A percentile compares a stretch with the other conserved stretches of the same genome.
Evolutionary conservation across 495 filamentous ascomycete species (phyloP).

Genomic region (Tricharina praecox): DNA sequence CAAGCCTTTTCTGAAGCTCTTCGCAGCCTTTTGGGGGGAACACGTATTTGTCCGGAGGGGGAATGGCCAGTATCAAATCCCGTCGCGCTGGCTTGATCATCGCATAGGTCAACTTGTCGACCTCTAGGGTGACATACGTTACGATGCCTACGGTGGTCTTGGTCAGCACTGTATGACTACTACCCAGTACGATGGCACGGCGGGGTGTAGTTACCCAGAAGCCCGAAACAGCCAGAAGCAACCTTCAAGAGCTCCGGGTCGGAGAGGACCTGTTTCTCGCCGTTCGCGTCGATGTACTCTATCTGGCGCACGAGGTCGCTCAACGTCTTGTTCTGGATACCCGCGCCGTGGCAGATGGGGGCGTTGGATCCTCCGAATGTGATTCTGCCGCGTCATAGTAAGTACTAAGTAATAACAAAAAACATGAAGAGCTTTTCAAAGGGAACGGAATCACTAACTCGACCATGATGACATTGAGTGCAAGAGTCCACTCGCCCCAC

Average conservation of each 20-base stretch:
- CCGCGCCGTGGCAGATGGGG: constrained; percentile 38
- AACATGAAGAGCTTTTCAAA: no score
- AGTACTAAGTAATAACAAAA: no score
- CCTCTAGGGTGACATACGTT: constrained; percentile 37
- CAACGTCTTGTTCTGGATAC: constrained; percentile 31
- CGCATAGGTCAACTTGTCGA: constrained; percentile 37
- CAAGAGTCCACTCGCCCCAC: constrained; percentile 31
- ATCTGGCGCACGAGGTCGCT: constrained; percentile 34
- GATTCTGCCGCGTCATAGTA: no score
- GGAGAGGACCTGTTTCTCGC: constrained; percentile 31
- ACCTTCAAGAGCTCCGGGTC: constrained; percentile 31
- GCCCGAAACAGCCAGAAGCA: constrained; percentile 36
- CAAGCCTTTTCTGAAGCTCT: constrained; percentile 3
- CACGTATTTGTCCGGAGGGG: constrained; percentile 28
- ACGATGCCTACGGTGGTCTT: constrained; percentile 27
- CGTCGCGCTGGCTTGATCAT: constrained; percentile 32
- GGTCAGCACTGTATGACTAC: no score
- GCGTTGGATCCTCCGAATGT: constrained; percentile 37
- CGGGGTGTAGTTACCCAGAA: constrained; percentile 28
- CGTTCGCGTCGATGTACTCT: constrained; percentile 38
- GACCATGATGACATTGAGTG: constrained; percentile 36
- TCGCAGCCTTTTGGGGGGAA: constrained; percentile 31
- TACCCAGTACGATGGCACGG: not conserved
- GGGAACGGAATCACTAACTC: constrained; percentile 24
- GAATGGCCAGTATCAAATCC: constrained; percentile 33